Evolutionary conservation across 345 rosid genomes (phyloP), one percentile per base, ranked within the genome.

Genomic region (Salix koriyanagi): DNA sequence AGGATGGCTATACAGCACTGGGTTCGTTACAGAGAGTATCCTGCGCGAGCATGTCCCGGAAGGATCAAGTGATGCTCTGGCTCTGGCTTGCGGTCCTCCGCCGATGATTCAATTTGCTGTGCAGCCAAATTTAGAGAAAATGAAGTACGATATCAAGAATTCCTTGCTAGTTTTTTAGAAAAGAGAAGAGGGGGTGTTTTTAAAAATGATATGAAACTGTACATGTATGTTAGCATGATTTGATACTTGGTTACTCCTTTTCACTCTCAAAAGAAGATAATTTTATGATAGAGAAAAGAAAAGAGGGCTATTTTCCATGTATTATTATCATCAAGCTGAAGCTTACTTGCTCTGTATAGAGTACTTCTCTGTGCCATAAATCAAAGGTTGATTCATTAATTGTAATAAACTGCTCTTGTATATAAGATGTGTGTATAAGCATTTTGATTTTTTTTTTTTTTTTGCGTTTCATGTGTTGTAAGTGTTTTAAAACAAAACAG

Each of bases 21-120:
- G 99, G 15, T 90, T 86, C 82, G 60, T 96, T 37, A 90, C 90
- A 2, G 97, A 93, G 75, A 79, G 42, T n/a, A 80, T 96, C 44
- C 70, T 96, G 75, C 76, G 96, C 70, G 90, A 88, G 70, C 97
- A 90, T 56, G 18, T 91, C 6, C 97, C 98, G 0, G 84, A 74
- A 54, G 94, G 98, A 23, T 81, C 90, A 2, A 79, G 76, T 3
- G 92, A 89, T 0, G 68, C 89, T 5, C 82, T 93, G 12, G 98
- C 98, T 0, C 82, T 96, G 77, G 90, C 94, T 1, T 96, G 98
- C 18, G 99, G 99, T 23, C 98, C 99, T 4, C 99, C 99, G 2
- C 96, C 97, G 9, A 96, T 96, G 99, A 92, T 95, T 74, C 93
- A 96, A 76, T 96, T 90, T 19, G 93, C 97, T 0, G 91, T 93